These are phyloP conservation scores for Blastocladiella emersonii DNA, from an alignment of 371 early-diverging fungal genomes.

Conservation along the genomic window DNA sequence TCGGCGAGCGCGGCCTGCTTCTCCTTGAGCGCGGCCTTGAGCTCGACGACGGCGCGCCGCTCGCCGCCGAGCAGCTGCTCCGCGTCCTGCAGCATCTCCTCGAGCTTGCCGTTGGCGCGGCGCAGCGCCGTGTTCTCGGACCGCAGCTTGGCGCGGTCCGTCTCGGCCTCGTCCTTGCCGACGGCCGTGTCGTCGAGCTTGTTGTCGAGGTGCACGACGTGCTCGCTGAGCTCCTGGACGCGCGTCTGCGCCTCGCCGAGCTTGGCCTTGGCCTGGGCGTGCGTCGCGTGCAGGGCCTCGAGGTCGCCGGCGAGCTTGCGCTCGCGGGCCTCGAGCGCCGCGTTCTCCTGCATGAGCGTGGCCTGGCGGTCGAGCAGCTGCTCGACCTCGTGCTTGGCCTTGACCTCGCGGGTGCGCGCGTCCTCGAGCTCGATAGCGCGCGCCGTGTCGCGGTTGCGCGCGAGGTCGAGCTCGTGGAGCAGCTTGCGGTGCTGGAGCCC, in stretches of 20 bases:
- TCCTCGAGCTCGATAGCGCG: not conserved
- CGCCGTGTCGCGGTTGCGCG: not conserved
- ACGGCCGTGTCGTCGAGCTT: not conserved
- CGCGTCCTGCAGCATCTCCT: slow-evolving; percentile 14
- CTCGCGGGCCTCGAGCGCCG: slow-evolving; percentile 13
- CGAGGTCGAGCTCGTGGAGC: slow-evolving; percentile 13
- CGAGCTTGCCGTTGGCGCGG: slow-evolving; percentile 10
- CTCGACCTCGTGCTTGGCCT: not conserved
- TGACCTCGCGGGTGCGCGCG: not conserved
- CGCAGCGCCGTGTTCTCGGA: not conserved
- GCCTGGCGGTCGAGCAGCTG: slow-evolving; percentile 6
- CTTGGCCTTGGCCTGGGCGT: slow-evolving; percentile 8
- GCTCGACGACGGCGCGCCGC: slow-evolving; percentile 13
- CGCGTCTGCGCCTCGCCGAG: not conserved
- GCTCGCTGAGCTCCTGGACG: not conserved
- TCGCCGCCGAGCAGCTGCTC: slow-evolving; percentile 15
- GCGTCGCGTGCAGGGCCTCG: not conserved
- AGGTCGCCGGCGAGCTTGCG: slow-evolving; percentile 16
- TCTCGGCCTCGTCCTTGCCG: not conserved
- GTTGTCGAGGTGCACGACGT: not conserved
- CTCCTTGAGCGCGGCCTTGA: slow-evolving; percentile 21
- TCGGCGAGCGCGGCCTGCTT: slow-evolving; percentile 18
- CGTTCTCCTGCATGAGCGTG: slow-evolving; percentile 14
- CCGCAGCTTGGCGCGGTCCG: not conserved
- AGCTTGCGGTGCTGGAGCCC: slow-evolving; percentile 13